phyloP scores from a whole-genome alignment of 768 basidiomycete genomes.

The Mycena kentingensis region DNA sequence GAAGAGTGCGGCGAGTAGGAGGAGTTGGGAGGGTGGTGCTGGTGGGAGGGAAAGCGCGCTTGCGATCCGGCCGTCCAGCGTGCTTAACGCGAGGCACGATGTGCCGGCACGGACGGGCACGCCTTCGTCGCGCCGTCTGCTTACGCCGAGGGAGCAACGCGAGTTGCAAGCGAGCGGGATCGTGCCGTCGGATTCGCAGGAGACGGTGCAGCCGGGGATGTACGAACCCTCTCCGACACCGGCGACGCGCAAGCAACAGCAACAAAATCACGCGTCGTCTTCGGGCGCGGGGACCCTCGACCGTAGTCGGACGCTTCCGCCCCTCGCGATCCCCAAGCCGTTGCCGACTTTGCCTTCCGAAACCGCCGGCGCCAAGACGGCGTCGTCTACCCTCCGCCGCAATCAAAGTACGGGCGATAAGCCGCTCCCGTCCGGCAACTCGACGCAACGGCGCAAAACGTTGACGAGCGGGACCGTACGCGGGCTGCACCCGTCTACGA shows the following conservation, averaged over 20 bases:
- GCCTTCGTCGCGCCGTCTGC: slow-evolving; percentile 52
- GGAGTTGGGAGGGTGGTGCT: slow-evolving; percentile 52
- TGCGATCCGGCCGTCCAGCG: slow-evolving; percentile 36
- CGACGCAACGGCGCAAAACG: slow-evolving; percentile 31
- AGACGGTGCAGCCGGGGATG: slow-evolving; percentile 35
- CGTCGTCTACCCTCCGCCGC: slow-evolving; percentile 18
- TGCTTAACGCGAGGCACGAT: slow-evolving; percentile 28
- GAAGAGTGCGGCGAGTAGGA: slow-evolving; percentile 57
- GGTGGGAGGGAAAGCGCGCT: slow-evolving; percentile 39
- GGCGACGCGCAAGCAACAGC: slow-evolving; percentile 35
- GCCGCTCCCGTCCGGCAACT: slow-evolving; percentile 5
- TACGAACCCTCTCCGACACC: slow-evolving; percentile 50
- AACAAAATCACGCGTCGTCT: slow-evolving; percentile 5
- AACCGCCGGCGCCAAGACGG: slow-evolving; percentile 27
- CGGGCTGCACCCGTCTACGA: slow-evolving; percentile 50
- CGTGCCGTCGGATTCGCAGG: slow-evolving; percentile 44
- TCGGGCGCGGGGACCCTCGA: slow-evolving; percentile 34
- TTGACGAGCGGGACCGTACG: slow-evolving; percentile 38
- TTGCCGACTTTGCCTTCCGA: slow-evolving; percentile 65
- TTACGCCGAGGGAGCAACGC: slow-evolving; percentile 58
- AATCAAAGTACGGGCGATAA: slow-evolving; percentile 18
- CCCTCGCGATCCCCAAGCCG: slow-evolving; percentile 58
- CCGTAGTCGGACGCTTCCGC: slow-evolving; percentile 48
- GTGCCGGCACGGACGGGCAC: slow-evolving; percentile 24
- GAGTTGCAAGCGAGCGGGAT: slow-evolving; percentile 40